Evolutionary conservation across 2,329 filamentous ascomycete genomes (phyloP).

Genomic region (Teratosphaeria gauchensis): DNA sequence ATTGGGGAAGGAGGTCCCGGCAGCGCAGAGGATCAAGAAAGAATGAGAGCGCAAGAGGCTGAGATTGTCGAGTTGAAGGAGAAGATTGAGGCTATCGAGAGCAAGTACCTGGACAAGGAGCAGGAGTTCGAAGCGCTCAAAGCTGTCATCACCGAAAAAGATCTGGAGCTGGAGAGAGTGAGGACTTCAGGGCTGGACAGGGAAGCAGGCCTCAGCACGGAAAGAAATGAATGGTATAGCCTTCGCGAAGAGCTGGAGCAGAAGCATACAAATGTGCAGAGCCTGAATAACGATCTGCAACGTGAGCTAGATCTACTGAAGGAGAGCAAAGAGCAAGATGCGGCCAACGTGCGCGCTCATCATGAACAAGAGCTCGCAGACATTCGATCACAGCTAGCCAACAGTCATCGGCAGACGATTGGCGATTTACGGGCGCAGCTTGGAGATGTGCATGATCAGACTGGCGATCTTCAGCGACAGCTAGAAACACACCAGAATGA

Average conservation of each 20-base stretch:
- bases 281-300: constrained; percentile 68
- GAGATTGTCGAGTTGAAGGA: constrained; percentile 67
- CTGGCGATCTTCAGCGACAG: constrained; percentile 21
- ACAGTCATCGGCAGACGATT: constrained; percentile 4
- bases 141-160: not conserved
- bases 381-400: constrained; percentile 7
- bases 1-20: constrained; percentile 6
- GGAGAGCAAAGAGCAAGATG: constrained; percentile 24
- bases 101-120: constrained; percentile 59
- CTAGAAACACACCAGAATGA: constrained; percentile 45
- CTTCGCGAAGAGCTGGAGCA: constrained; percentile 58
- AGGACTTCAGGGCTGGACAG: constrained; percentile 1
- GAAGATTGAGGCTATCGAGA: constrained; percentile 64
- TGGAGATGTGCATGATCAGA: constrained; percentile 7
- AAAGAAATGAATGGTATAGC: constrained; percentile 18
- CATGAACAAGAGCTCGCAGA: constrained; percentile 15
- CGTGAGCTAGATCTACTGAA: constrained; percentile 67
- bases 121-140: constrained; percentile 49
- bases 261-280: constrained; percentile 38
- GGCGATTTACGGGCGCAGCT: constrained; percentile 10
- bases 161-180: constrained; percentile 5
- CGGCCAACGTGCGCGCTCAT: constrained; percentile 13
- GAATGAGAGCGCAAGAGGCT: constrained; percentile 68
- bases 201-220: constrained; percentile 8
- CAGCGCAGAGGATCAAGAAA: constrained; percentile 48